These are phyloP conservation scores for Paracorniculantispora psalliotae DNA, from an alignment of 2,329 filamentous ascomycete genomes.

Conservation along the genomic window DNA sequence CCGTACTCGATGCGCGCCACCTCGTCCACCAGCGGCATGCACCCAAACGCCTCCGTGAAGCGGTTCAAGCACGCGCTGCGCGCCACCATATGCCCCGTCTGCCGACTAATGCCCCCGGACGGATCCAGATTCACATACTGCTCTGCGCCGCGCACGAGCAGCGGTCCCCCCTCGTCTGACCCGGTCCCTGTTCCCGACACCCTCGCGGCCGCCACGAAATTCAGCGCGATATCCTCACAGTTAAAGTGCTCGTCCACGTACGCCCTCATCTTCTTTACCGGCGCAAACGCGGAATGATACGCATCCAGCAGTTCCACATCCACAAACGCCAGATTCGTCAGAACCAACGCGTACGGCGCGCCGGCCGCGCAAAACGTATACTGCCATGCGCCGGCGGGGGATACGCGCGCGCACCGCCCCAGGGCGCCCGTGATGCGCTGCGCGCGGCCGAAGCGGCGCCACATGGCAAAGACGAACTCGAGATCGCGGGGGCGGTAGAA, in stretches of 20 bases:
- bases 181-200: neutral
- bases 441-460: constrained; percentile 34
- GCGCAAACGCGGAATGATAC: constrained; percentile 31
- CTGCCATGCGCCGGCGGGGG: constrained; percentile 23
- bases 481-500: constrained; percentile 34
- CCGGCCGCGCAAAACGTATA: constrained; percentile 30
- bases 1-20: constrained; percentile 1
- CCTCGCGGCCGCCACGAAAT: constrained; percentile 30
- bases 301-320: constrained; percentile 35
- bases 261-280: constrained; percentile 27
- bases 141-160: constrained; percentile 30
- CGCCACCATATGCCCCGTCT: constrained; percentile 28
- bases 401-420: constrained; percentile 28
- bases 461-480: constrained; percentile 36
- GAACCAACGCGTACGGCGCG: constrained; percentile 31
- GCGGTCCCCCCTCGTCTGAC: constrained; percentile 26
- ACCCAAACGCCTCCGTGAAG: constrained; percentile 29
- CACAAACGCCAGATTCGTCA: constrained; percentile 34
- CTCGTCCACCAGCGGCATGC: constrained; percentile 26
- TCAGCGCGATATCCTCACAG: constrained; percentile 37
- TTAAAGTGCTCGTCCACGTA: constrained; percentile 35
- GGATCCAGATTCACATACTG: constrained; percentile 30
- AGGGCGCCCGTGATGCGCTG: constrained; percentile 32
- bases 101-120: constrained; percentile 28
- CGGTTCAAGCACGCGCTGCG: constrained; percentile 32